Base-by-base conservation (phyloP, 1,284 basidiomycete genomes). In the Leccinum subspadiceum region DNA sequence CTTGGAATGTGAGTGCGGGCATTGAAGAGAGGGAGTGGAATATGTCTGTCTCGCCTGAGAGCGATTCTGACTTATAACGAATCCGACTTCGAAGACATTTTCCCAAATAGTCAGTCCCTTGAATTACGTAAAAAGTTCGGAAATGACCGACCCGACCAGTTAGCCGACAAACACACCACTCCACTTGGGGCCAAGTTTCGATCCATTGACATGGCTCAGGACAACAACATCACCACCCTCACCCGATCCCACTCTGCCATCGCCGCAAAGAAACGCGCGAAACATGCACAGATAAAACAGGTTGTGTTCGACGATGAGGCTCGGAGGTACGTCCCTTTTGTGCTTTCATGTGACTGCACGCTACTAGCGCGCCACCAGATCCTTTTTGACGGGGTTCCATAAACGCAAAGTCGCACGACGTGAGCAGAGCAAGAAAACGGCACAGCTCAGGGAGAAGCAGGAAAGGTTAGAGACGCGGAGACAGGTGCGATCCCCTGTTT, bases 321-420 rank as follows among this genome's bases (percentile, higher is more conserved):
- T 0, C 79, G 92, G 62, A 84, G 83, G 92, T 91, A 49, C 37
- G 61, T 26, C 4, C 20, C 24, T 12, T 35, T 4, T 29, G 26
- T 29, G 17, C 12, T 10, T 39, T 1, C 31, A 17, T 33, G 5
- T 20, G 10, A 52, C 29, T 2, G 39, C 52, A 53, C 48, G 26
- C 50, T 55, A 60, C 53, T 52, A 13, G 70, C 54, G 29, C 20
- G 26, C 12, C 57, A 7, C 69, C 17, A 94, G 92, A 68, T 87
- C 93, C 56, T 94, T 87, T 74, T 73, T 94, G 70, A 94, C 92
- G 9, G 92, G 92, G 15, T 94, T 94, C 73, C 89, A 89, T 72
- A 94, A 93, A 74, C 86, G 92, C 64, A 94, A 94, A 71, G 70
- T 92, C 54, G 83, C 83, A 65, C 90, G 89, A 72, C 82, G 86